phyloP scores from a whole-genome alignment of 2,329 filamentous ascomycete genomes.

The Ustulina deusta region DNA sequence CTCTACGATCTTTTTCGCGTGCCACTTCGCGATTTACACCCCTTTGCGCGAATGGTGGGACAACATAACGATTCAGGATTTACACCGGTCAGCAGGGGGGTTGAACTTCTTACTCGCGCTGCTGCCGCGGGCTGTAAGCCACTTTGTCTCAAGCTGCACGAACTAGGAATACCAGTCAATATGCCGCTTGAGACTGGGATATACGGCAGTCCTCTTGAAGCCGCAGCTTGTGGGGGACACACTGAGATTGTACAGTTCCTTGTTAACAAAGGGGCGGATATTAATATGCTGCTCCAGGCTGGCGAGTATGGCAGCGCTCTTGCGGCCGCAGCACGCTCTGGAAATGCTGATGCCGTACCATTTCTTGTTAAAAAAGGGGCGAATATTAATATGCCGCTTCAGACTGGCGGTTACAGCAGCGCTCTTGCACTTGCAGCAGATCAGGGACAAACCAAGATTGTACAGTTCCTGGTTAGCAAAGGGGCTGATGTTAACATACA shows the following conservation, averaged over 20 bases:
- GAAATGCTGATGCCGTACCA: background rate
- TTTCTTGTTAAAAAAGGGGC: conserved; percentile 9
- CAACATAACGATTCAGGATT: background rate
- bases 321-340: background rate
- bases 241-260: conserved; percentile 1
- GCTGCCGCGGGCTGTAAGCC: conserved; percentile 1
- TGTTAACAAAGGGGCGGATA: conserved; percentile 17
- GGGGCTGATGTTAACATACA: too few species aligned
- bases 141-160: conserved; percentile 16
- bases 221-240: background rate
- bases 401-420: background rate
- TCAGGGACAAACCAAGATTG: background rate
- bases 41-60: conserved; percentile 30
- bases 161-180: conserved; percentile 12
- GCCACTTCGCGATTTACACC: conserved; percentile 22
- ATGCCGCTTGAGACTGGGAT: background rate
- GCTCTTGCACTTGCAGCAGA: background rate
- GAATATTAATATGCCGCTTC: background rate
- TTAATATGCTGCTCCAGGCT: conserved; percentile 10
- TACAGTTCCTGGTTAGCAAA: conserved; percentile 12
- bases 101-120: conserved; percentile 17
- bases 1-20: conserved; percentile 15
- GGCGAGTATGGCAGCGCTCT: conserved; percentile 16
- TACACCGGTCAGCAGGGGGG: background rate
- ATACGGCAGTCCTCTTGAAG: conserved; percentile 12